A percentile compares a stretch with the other conserved stretches of the same genome.
Conservation (phyloP, 2,329 filamentous ascomycete genomes). For the Trichophyton mentagrophytes region DNA sequence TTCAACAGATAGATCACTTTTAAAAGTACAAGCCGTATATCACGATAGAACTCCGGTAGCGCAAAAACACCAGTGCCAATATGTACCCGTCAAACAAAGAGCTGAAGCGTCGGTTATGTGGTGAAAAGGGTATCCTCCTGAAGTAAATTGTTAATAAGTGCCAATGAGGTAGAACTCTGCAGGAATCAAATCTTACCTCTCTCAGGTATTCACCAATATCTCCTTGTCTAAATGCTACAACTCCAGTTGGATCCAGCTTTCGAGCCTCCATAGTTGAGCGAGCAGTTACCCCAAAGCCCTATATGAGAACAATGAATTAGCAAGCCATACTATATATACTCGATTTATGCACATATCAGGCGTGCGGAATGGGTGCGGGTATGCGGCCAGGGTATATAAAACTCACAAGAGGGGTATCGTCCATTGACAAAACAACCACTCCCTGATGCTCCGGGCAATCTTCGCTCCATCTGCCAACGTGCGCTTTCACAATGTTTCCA, state of each 20-base stretch:
- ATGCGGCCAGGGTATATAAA: not conserved
- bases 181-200: constrained; percentile 39
- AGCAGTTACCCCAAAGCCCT: constrained; percentile 89
- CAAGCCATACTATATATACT: not conserved
- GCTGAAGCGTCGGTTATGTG: constrained; percentile 23
- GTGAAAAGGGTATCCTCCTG: constrained; percentile 51
- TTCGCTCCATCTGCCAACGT: constrained; percentile 73
- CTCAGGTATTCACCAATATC: constrained; percentile 91
- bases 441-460: constrained; percentile 91
- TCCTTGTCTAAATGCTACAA: constrained; percentile 80
- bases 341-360: too few species aligned
- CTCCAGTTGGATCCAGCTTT: constrained; percentile 76
- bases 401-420: constrained; percentile 62
- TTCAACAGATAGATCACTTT: not conserved
- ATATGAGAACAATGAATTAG: constrained; percentile 11
- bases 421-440: constrained; percentile 80
- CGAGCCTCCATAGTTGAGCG: constrained; percentile 71
- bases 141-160: constrained; percentile 10
- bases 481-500: constrained; percentile 72
- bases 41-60: constrained; percentile 2
- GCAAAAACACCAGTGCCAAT: not conserved
- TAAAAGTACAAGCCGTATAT: not conserved
- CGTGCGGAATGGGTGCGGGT: too few species aligned
- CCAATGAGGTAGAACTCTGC: not conserved
- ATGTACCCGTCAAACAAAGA: not conserved